These are phyloP conservation scores for Clohesyomyces aquaticus DNA, from an alignment of 495 filamentous ascomycete genomes.

Conservation along the genomic window DNA sequence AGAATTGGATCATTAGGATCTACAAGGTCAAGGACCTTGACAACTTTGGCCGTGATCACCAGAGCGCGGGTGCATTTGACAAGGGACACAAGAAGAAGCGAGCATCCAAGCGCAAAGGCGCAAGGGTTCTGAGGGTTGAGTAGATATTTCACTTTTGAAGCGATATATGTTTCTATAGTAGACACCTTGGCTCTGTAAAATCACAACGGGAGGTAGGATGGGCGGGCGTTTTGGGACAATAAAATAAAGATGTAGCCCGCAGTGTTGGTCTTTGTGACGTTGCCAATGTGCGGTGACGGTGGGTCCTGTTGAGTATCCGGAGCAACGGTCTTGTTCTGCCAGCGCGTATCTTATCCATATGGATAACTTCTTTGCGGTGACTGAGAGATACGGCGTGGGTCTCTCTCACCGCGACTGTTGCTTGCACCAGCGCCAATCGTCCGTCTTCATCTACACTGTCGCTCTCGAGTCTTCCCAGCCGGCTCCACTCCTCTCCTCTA, in stretches of 20 bases:
- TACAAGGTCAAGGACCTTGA: constrained; percentile 99
- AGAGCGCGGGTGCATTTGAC: constrained; percentile 82
- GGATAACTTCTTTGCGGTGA: neutral
- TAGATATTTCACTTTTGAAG: constrained; percentile 21
- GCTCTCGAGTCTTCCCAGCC: no score
- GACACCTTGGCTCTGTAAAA: constrained; percentile 24
- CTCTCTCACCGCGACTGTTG: constrained; percentile 18
- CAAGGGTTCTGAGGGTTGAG: constrained; percentile 81
- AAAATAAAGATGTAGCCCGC: constrained; percentile 18
- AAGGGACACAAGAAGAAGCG: constrained; percentile 95
- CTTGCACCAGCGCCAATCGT: constrained; percentile 4
- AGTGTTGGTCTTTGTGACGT: neutral
- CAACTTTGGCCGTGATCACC: constrained; percentile 90
- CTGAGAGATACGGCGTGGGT: neutral
- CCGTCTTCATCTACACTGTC: neutral
- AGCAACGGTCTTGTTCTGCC: no score
- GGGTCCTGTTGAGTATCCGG: no score
- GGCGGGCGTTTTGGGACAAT: constrained; percentile 23
- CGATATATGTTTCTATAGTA: constrained; percentile 8
- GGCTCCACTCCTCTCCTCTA: constrained; percentile 8
- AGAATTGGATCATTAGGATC: constrained; percentile 99
- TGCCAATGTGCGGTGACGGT: constrained; percentile 8
- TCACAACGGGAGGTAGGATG: constrained; percentile 8
- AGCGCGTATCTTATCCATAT: no score
- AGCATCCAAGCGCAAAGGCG: constrained; percentile 73